Evolutionary conservation across 2,329 filamentous ascomycete species (phyloP).

Genomic region (Cladosporium sphaerospermum): DNA sequence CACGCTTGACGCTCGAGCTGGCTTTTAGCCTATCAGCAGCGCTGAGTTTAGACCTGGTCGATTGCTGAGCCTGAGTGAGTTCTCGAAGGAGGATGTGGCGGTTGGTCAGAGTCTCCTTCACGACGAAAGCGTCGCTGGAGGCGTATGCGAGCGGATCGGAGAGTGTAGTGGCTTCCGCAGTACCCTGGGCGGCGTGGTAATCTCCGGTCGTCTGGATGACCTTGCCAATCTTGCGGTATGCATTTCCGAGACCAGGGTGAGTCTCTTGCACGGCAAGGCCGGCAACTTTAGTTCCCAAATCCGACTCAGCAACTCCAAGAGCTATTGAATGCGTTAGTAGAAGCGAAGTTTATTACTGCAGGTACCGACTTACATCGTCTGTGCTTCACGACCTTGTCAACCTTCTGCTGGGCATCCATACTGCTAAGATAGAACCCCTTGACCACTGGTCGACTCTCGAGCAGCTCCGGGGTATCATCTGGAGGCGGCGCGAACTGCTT

Average conservation of each 20-base stretch:
- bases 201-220: conserved; percentile 90
- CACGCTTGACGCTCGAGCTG: conserved; percentile 76
- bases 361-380: conserved; percentile 62
- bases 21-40: conserved; percentile 85
- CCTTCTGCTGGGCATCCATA: conserved; percentile 96
- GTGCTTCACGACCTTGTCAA: conserved; percentile 88
- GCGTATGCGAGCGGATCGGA: conserved; percentile 93
- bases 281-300: conserved; percentile 85
- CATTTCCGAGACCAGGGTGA: conserved; percentile 78
- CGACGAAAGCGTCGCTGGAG: conserved; percentile 91
- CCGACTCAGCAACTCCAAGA: conserved; percentile 83
- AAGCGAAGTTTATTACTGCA: not conserved
- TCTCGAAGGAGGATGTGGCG: conserved; percentile 94
- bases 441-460: conserved; percentile 80
- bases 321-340: conserved; percentile 49
- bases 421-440: conserved; percentile 93
- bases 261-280: conserved; percentile 85
- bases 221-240: conserved; percentile 91
- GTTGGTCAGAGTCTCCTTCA: conserved; percentile 97
- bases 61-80: conserved; percentile 82
- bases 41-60: conserved; percentile 71
- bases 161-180: conserved; percentile 89
- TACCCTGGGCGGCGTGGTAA: conserved; percentile 92
- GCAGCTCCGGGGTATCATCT: conserved; percentile 91
- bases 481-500: conserved; percentile 98